Evolutionary conservation across 2,329 filamentous ascomycete species (phyloP), one percentile per base, ranked within the genome.

Genomic region (Pyrenochaeta sp.): DNA sequence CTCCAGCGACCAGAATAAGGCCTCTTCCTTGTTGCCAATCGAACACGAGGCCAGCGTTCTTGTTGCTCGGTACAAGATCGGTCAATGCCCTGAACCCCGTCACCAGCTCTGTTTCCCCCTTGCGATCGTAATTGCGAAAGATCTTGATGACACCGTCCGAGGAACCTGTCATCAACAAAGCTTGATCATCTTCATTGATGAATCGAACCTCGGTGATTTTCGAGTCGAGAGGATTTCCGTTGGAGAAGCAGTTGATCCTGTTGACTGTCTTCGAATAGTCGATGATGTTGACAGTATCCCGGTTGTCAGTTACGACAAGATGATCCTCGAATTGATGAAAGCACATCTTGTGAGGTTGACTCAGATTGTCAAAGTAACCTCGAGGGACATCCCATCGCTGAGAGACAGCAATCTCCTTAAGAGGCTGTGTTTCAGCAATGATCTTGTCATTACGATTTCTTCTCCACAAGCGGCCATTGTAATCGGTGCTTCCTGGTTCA

Each of bases 1-100:
- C 94, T 30, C 94, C 94, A 8, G 94, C 94, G 21, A 97, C 94
- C n/a, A 99, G 81, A 6, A 96, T 87, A 48, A 90, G 89, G 6
- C 94, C 94, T 58, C 90, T 90, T n/a, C 95, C 92, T 74, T 99
- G 94, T 69, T 97, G 93, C 94, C 94, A 99, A 70, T 99, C 93
- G 67, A 97, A 95, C 18, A 97, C 93, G 73, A 99, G 87, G 15
- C 94, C 94, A 1, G 92, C 92, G 69, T 96, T 96, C 63, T 92
- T 88, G 62, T 93, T 96, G 69, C 90, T 96, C 3, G 92, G 90
- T 5, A 97, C 88, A 67, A 97, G 88, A 72, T 99, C 90, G 9
- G 90, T 96, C 46, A 99, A 75, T 4, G 94, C 94, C 32, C 94
- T 85, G 84, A 95, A 97, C 13, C 90, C 84, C 1, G 93, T 91